Base-by-base conservation (phyloP, 345 rosid genomes). In the Brassica rapa region DNA sequence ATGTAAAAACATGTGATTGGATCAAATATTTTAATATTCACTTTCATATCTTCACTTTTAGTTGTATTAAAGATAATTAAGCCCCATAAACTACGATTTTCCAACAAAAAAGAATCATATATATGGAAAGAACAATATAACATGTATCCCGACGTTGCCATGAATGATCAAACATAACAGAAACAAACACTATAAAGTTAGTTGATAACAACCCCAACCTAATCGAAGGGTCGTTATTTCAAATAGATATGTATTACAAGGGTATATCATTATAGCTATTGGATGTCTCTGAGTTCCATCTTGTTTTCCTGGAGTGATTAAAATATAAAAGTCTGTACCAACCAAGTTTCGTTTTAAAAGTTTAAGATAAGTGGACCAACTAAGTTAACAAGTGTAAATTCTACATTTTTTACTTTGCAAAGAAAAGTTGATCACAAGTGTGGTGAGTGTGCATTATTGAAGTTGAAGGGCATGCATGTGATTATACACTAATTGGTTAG, bases 401-500 rank as follows among this genome's bases (percentile, higher is more conserved):
- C 32, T 30, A 72, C 73, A 66, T 78, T 66, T 35, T 23, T 46
- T 66, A 53, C 74, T 46, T n/a, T 46, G 68, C 62, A 46, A 67
- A 71, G 16, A 23, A 64, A 65, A 66, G 65, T 33, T 49, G 62
- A 14, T 32, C 35, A 32, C 35, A 74, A 68, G 82, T 68, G 78
- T 60, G 69, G 46, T 21, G 33, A 78, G 70, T 49, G 27, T n/a
- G 57, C 62, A 72, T 79, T 23, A 72, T 78, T 72, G 77, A 71
- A 57, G 60, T 41, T 30, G 62, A 72, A 78, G 62, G 24, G 77
- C 33, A 59, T 66, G 82, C 83, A 80, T 70, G 83, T 80, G 83
- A 69, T 63, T 75, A 80, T 55, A 64, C 32, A 80, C 72, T 80
- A 69, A 80, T 80, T 80, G 83, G 83, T 80, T 74, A 74, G 80